Conservation (phyloP, 495 filamentous ascomycete species). For the Hypoxylon subgilvum region DNA sequence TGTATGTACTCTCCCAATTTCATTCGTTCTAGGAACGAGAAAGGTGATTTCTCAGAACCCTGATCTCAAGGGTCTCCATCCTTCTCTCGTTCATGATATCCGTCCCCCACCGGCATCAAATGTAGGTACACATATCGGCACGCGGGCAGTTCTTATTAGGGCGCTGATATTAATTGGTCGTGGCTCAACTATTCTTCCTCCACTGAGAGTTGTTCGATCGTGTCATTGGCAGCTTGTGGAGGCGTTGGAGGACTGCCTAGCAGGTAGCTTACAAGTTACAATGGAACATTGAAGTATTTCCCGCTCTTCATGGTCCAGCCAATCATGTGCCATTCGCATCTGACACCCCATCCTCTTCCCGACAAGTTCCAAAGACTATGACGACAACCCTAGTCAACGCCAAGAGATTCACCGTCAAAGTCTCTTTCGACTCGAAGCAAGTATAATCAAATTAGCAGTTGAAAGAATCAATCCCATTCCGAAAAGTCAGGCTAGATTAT, state of each 20-base stretch:
- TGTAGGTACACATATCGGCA: conserved; percentile 23
- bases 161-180: conserved; percentile 28
- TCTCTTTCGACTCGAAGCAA: conserved; percentile 19
- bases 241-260: conserved; percentile 4
- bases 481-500: conserved; percentile 13
- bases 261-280: conserved; percentile 8
- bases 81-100: not conserved
- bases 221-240: conserved; percentile 29
- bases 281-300: conserved; percentile 31
- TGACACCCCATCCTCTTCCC: conserved; percentile 31
- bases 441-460: conserved; percentile 2
- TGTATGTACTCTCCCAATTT: not conserved
- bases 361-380: conserved; percentile 29
- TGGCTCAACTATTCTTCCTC: conserved; percentile 19
- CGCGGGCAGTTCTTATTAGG: conserved; percentile 12
- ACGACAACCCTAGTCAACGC: conserved; percentile 35
- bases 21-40: conserved; percentile 7
- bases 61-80: conserved; percentile 20
- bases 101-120: too few relatives aligned
- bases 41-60: not conserved
- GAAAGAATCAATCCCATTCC: conserved; percentile 2
- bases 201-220: conserved; percentile 30
- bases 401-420: conserved; percentile 34
- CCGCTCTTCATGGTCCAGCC: conserved; percentile 20
- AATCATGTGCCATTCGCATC: conserved; percentile 31